Percentiles rank a stretch among this genome's conserved stretches.
phyloP scores from a whole-genome alignment of 2,329 filamentous ascomycete genomes.

The Kalmusia sp. region DNA sequence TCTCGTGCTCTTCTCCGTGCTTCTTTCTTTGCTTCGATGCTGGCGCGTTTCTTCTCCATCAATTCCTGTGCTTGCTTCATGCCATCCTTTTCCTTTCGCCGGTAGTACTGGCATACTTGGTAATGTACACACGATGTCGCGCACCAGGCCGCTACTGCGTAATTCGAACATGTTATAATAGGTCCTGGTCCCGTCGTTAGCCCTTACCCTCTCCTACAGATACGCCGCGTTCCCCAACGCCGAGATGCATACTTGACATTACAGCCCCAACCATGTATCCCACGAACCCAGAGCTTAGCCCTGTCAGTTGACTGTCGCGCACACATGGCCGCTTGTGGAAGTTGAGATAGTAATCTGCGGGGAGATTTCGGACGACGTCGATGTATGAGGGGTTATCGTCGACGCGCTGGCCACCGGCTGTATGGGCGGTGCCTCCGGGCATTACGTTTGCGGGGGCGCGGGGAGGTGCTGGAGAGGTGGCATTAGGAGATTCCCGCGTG shows the following conservation, averaged over 20 bases:
- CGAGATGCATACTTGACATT: slow-evolving; percentile 68
- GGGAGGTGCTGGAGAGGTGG: slow-evolving; percentile 22
- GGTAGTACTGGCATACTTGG: slow-evolving; percentile 81
- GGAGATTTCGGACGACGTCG: slow-evolving; percentile 73
- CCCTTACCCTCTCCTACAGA: slow-evolving; percentile 8
- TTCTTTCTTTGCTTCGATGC: slow-evolving; percentile 54
- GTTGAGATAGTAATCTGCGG: slow-evolving; percentile 71
- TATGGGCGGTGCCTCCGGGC: slow-evolving; percentile 65
- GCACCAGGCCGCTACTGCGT: slow-evolving; percentile 81
- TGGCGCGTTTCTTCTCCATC: slow-evolving; percentile 72
- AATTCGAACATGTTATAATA: slow-evolving; percentile 76
- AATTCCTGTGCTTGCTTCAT: slow-evolving; percentile 88
- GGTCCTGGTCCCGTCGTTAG: slow-evolving; percentile 56
- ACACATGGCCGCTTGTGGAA: slow-evolving; percentile 84
- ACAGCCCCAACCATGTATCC: slow-evolving; percentile 77
- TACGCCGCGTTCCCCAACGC: neutral
- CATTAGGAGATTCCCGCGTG: slow-evolving; percentile 43
- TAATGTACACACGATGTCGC: slow-evolving; percentile 74
- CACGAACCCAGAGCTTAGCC: slow-evolving; percentile 80
- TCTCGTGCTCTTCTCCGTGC: slow-evolving; percentile 53
- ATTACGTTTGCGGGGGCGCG: slow-evolving; percentile 48
- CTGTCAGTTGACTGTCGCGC: slow-evolving; percentile 80
- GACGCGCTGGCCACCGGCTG: slow-evolving; percentile 60
- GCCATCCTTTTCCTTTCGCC: slow-evolving; percentile 76
- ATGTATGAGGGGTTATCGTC: slow-evolving; percentile 49